Conservation (phyloP, 192 early-diverging fungal genomes). For the Backusella luteola region DNA sequence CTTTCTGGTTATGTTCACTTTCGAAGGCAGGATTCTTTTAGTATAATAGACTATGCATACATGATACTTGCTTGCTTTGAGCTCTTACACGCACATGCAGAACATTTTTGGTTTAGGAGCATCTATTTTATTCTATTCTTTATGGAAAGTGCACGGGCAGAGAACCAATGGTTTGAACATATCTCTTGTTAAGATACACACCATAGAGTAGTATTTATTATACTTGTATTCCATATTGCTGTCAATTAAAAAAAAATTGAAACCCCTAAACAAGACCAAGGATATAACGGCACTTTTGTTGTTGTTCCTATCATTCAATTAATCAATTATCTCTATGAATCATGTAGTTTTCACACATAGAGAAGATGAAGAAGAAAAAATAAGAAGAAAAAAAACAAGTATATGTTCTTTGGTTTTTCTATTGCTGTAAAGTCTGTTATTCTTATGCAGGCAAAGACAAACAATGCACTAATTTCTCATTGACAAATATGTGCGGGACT, state of each 20-base stretch:
- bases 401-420: not conserved
- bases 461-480: not conserved
- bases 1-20: not conserved
- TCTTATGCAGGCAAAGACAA: constrained; percentile 1
- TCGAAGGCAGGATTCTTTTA: not conserved
- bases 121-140: not conserved
- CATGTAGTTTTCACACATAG: not conserved
- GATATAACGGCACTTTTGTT: not conserved
- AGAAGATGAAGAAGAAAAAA: not conserved
- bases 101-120: constrained; percentile 3
- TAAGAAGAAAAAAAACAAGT: not conserved
- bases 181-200: not conserved
- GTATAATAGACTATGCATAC: constrained; percentile 7
- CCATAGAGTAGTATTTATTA: not conserved
- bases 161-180: not conserved
- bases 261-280: not conserved
- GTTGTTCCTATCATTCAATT: not conserved
- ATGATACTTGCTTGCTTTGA: constrained; percentile 2
- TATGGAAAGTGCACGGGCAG: not conserved
- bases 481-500: not conserved
- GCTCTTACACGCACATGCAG: constrained; percentile 9
- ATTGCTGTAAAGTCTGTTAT: not conserved
- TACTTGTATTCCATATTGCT: not conserved
- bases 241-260: constrained; percentile 1
- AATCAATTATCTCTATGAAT: not conserved